Conservation (phyloP, 192 early-diverging fungal genomes). For the Coemansia sp. region DNA sequence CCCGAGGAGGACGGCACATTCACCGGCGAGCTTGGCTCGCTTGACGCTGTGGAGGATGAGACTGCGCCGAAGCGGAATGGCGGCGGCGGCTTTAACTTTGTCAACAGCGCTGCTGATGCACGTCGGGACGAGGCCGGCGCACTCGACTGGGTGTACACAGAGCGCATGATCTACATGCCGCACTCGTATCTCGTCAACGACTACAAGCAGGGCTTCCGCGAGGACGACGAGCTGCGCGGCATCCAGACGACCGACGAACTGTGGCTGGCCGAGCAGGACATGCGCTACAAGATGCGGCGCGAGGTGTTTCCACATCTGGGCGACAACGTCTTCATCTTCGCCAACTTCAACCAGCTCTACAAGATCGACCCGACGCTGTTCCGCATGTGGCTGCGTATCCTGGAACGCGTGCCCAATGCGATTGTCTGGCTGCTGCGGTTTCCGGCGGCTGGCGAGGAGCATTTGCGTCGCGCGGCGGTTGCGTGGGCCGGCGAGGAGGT, state of each 20-base stretch:
- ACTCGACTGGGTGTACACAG: conserved; percentile 76
- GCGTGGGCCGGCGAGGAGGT: conserved; percentile 76
- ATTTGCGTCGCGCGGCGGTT: conserved; percentile 69
- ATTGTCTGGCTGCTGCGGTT: conserved; percentile 92
- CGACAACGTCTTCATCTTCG: conserved; percentile 88
- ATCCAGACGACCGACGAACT: conserved; percentile 42
- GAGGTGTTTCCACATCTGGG: conserved; percentile 80
- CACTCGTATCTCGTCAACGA: conserved; percentile 94
- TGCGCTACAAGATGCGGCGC: conserved; percentile 79
- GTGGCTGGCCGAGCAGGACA: conserved; percentile 80
- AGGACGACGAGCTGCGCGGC: conserved; percentile 60
- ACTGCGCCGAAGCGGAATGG: not conserved
- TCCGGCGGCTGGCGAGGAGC: conserved; percentile 81
- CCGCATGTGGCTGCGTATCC: conserved; percentile 79
- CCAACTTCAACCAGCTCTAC: conserved; percentile 97
- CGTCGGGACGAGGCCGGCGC: conserved; percentile 23
- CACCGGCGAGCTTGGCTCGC: conserved; percentile 52
- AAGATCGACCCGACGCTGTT: conserved; percentile 93
- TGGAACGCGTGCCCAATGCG: conserved; percentile 76
- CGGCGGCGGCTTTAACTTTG: conserved; percentile 50
- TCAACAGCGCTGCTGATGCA: conserved; percentile 39
- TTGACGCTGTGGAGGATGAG: conserved; percentile 31
- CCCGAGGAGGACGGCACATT: conserved; percentile 38
- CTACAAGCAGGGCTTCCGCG: conserved; percentile 88
- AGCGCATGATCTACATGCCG: conserved; percentile 90